phyloP scores from a whole-genome alignment of 768 basidiomycete genomes.

The Pulveroboletus sp. region DNA sequence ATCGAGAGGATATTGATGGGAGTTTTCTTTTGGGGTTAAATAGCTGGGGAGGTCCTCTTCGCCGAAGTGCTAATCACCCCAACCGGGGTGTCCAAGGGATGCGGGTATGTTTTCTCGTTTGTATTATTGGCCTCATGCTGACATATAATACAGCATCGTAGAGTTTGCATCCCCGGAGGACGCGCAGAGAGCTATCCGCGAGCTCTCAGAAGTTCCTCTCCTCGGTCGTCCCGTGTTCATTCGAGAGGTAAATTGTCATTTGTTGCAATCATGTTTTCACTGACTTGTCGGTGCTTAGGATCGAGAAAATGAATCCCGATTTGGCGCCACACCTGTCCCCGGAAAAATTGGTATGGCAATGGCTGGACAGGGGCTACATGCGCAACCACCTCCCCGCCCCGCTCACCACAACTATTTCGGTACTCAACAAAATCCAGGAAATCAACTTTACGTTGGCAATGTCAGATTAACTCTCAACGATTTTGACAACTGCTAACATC shows the following conservation, averaged over 20 bases:
- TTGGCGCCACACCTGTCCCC: constrained; percentile 91
- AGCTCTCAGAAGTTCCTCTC: constrained; percentile 85
- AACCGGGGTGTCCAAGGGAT: constrained; percentile 95
- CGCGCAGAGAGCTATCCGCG: constrained; percentile 81
- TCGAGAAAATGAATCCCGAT: constrained; percentile 93
- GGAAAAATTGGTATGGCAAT: constrained; percentile 96
- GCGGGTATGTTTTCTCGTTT: constrained; percentile 69
- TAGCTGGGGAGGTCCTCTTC: constrained; percentile 99
- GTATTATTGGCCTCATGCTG: constrained; percentile 1
- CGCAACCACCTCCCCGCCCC: constrained; percentile 78
- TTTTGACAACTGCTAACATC: constrained; percentile 3
- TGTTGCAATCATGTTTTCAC: not conserved
- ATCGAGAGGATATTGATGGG: constrained; percentile 89
- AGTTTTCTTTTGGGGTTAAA: constrained; percentile 84
- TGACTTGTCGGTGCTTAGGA: constrained; percentile 51
- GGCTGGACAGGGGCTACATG: constrained; percentile 84
- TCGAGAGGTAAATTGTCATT: constrained; percentile 68
- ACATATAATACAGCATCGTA: constrained; percentile 67
- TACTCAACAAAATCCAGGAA: constrained; percentile 61
- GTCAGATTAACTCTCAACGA: constrained; percentile 40
- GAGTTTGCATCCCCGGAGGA: constrained; percentile 92
- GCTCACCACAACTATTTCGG: constrained; percentile 73
- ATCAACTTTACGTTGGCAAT: constrained; percentile 91
- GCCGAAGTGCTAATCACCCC: constrained; percentile 98
- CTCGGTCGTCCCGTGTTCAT: constrained; percentile 95